Evolutionary conservation across 768 basidiomycete genomes (phyloP).

Genomic region (Macrolepiota albuminosa): DNA sequence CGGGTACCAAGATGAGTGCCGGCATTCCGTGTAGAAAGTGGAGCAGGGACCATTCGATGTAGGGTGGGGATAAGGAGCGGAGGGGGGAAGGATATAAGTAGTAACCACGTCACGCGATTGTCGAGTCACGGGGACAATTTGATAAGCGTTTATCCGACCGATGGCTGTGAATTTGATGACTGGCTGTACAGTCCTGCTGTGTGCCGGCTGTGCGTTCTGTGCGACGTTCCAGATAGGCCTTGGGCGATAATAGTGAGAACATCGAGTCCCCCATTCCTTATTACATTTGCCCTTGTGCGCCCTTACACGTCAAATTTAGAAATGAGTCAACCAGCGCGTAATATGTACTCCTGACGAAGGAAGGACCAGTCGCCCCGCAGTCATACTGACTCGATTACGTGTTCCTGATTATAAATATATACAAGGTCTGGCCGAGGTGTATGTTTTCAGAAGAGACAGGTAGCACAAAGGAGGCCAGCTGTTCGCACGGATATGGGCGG

Average conservation of each 20-base stretch:
- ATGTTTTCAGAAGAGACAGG: background rate
- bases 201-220: background rate
- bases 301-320: background rate
- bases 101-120: background rate
- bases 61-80: background rate
- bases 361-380: background rate
- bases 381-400: background rate
- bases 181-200: background rate
- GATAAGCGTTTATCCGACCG: background rate
- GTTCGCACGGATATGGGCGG: background rate
- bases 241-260: background rate
- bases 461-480: background rate
- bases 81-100: background rate
- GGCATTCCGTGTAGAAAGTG: constrained; percentile 26
- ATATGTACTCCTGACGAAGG: background rate
- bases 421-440: background rate
- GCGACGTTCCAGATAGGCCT: background rate
- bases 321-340: background rate
- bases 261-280: background rate
- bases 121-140: background rate
- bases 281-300: background rate
- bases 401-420: background rate
- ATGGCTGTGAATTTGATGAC: background rate
- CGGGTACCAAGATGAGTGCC: constrained; percentile 15
- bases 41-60: constrained; percentile 42